Conservation (phyloP, 345 rosid genomes). For the Heritiera littoralis region DNA sequence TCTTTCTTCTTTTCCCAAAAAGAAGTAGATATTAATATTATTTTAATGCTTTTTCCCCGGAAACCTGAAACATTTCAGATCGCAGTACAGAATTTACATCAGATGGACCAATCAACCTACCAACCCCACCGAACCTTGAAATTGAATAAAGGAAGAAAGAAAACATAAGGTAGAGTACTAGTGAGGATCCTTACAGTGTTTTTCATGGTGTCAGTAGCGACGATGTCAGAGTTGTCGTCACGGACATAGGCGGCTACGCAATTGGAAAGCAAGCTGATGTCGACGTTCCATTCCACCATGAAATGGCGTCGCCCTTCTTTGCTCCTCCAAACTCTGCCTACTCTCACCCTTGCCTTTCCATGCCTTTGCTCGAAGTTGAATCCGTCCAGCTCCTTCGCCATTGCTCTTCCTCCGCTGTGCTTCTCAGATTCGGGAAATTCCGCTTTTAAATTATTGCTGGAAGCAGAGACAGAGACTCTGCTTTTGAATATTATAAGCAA, state of each 20-base stretch:
- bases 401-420: conserved; percentile 9
- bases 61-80: not conserved
- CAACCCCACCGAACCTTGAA: too few relatives aligned
- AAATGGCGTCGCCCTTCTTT: conserved; percentile 46
- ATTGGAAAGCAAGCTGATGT: conserved; percentile 73
- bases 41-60: too few relatives aligned
- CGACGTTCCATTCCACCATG: conserved; percentile 83
- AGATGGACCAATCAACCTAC: not conserved
- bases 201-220: conserved; percentile 96
- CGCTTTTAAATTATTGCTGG: too few relatives aligned
- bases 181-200: conserved; percentile 54
- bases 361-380: conserved; percentile 79
- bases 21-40: not conserved
- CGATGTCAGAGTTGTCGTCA: conserved; percentile 81
- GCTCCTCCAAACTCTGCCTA: conserved; percentile 81
- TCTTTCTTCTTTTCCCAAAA: not conserved
- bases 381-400: conserved; percentile 58
- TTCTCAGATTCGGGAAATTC: not conserved
- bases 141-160: not conserved
- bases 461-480: too few relatives aligned
- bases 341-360: conserved; percentile 82
- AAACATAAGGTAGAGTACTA: too few relatives aligned
- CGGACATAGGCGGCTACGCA: conserved; percentile 62
- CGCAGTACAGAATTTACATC: not conserved
- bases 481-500: too few relatives aligned